These are phyloP conservation scores for Botrytis pseudocinerea DNA, from an alignment of 2,329 filamentous ascomycete species.

Conservation along the genomic window DNA sequence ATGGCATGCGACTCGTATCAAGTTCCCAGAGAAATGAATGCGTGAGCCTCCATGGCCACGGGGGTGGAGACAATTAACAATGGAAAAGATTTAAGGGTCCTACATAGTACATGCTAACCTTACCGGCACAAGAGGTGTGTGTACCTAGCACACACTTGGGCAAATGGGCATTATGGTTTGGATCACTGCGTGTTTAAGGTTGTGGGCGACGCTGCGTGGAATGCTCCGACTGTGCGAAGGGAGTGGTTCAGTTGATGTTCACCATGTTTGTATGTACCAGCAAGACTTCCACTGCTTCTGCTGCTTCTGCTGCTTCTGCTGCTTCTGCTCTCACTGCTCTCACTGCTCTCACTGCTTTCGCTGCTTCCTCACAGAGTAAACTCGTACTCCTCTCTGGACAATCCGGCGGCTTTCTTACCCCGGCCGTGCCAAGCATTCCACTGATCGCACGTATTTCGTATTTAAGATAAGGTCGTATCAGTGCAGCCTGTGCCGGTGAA, in stretches of 20 bases:
- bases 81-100: neutral
- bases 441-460: neutral
- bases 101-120: neutral
- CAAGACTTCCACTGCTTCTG: neutral
- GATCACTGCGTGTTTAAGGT: neutral
- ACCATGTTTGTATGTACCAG: neutral
- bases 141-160: neutral
- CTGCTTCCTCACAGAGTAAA: too few species aligned
- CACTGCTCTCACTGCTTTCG: too few species aligned
- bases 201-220: neutral
- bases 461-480: neutral
- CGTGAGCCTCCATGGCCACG: conserved; percentile 12
- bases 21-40: conserved; percentile 5
- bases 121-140: neutral
- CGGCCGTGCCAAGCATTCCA: neutral
- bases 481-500: neutral
- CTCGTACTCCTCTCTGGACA: neutral
- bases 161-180: neutral
- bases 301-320: too few species aligned
- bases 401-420: neutral
- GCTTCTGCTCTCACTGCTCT: too few species aligned
- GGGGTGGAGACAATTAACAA: neutral
- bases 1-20: conserved; percentile 14
- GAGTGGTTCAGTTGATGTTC: neutral
- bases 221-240: neutral